phyloP scores from a whole-genome alignment of 495 filamentous ascomycete species.

The Barbatosphaeria neglecta region DNA sequence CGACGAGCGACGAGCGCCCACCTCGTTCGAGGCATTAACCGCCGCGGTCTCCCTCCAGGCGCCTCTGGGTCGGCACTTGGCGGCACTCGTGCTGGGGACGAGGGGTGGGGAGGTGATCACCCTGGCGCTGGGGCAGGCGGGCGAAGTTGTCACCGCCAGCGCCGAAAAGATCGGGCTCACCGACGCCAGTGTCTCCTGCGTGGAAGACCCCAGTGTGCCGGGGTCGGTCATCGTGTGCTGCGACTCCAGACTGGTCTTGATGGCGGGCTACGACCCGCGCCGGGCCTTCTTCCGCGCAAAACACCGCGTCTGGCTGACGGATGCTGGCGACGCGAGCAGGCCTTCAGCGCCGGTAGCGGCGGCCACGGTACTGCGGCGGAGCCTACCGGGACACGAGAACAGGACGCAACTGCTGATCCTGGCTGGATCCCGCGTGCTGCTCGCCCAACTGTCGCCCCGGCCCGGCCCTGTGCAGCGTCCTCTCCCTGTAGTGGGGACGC shows the following conservation, averaged over 20 bases:
- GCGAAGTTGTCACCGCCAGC: slow-evolving; percentile 1
- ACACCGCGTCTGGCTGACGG: slow-evolving; percentile 26
- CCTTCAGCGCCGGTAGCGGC: slow-evolving; percentile 17
- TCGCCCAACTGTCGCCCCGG: slow-evolving; percentile 35
- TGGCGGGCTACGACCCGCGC: slow-evolving; percentile 1
- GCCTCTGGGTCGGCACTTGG: slow-evolving; percentile 1
- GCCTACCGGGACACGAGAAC: slow-evolving; percentile 10
- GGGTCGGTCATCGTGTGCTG: slow-evolving; percentile 14
- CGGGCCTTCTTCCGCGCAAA: slow-evolving; percentile 5
- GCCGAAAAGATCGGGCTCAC: slow-evolving; percentile 16
- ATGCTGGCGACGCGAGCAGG: slow-evolving; percentile 18
- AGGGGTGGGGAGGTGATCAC: slow-evolving; percentile 32
- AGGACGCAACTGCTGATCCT: slow-evolving; percentile 23
- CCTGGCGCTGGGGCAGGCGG: slow-evolving; percentile 3
- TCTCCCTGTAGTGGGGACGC: slow-evolving; percentile 35
- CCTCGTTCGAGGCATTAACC: slow-evolving; percentile 17
- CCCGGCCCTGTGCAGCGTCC: slow-evolving; percentile 41
- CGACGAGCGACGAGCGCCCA: not conserved
- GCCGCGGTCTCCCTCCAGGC: slow-evolving; percentile 22
- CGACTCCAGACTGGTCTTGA: slow-evolving; percentile 12
- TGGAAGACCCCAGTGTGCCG: not conserved
- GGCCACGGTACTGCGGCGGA: slow-evolving; percentile 14
- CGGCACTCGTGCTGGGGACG: slow-evolving; percentile 24
- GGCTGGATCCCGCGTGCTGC: slow-evolving; percentile 32
- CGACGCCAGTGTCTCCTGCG: slow-evolving; percentile 10